Evolutionary conservation across 2,329 filamentous ascomycete species (phyloP), one percentile per base, ranked within the genome.

Genomic region (Diaporthe amygdali): DNA sequence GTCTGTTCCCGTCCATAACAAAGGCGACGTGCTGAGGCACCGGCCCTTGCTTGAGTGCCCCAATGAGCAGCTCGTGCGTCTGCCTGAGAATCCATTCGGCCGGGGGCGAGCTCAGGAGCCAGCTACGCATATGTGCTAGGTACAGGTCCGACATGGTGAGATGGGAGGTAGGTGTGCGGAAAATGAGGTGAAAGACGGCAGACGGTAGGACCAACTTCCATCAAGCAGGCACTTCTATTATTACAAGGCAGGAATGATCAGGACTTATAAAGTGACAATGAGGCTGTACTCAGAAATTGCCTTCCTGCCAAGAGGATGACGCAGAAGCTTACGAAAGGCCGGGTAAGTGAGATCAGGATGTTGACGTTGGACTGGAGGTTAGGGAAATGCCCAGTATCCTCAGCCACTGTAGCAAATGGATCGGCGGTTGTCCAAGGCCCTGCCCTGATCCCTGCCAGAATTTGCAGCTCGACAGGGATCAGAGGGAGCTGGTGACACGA

Each of bases 1-100:
- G 92, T 77, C 96, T 87, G 83, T 99, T 99, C 69, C 96, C 96
- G 81, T 99, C 96, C 96, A 99, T 99, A 76, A 98, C 96, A 79
- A 99, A 99, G n/a, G 96, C 96, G 72, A 99, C 90, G 89, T 99
- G 96, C 78, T 94, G 92, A 12, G 96, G 96, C 69, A 99, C 92
- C 2, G 95, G 94, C 0, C 96, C 96, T 82, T 98, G 96, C 78
- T 92, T 92, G 68, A 98, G 84, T 63, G 95, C 93, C 68, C 94
- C 94, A 76, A 99, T 96, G 74, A 98, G 87, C 64, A 97, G 85
- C 80, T 97, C 94, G 74, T 94, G 91, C 25, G 97, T 83, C 77
- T 92, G 90, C 72, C 90, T 90, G 72, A 97, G 86, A n/a, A 89
- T 90, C 92, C 94, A 98, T 89, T 97, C 95, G 76, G 94, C 92